phyloP scores from a whole-genome alignment of 2,329 filamentous ascomycete species.

The Orbilia oligospora region DNA sequence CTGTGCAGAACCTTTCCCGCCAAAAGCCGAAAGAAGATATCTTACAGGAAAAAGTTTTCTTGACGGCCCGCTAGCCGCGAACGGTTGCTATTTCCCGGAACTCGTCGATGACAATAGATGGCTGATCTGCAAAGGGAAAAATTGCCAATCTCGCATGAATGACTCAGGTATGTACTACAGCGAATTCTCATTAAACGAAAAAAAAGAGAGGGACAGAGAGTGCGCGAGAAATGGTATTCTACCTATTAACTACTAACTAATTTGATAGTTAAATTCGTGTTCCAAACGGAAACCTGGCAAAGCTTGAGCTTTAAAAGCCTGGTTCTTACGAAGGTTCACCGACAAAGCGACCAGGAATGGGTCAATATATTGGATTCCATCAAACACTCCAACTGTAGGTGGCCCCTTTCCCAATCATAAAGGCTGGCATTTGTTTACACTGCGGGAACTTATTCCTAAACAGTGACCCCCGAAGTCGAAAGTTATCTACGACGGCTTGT shows the following conservation, averaged over 20 bases:
- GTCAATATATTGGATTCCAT: slow-evolving; percentile 73
- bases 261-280: slow-evolving; percentile 74
- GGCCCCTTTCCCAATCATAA: neutral
- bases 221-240: neutral
- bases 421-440: neutral
- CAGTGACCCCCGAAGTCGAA: slow-evolving; percentile 41
- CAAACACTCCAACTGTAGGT: slow-evolving; percentile 63
- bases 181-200: neutral
- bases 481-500: slow-evolving; percentile 51
- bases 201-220: neutral
- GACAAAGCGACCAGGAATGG: slow-evolving; percentile 73
- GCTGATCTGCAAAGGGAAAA: slow-evolving; percentile 43
- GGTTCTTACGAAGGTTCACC: slow-evolving; percentile 72
- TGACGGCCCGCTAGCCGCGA: slow-evolving; percentile 4
- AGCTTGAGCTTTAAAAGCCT: slow-evolving; percentile 72
- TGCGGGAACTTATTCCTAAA: neutral
- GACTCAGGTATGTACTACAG: slow-evolving; percentile 34
- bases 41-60: slow-evolving; percentile 35
- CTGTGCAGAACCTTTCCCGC: slow-evolving; percentile 34
- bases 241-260: slow-evolving; percentile 23
- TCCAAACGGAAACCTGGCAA: slow-evolving; percentile 72
- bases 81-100: slow-evolving; percentile 52
- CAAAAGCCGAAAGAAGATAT: slow-evolving; percentile 40
- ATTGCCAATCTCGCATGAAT: slow-evolving; percentile 49
- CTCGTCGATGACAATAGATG: slow-evolving; percentile 48